phyloP scores from a whole-genome alignment of 2,329 filamentous ascomycete species.

The Neofusicoccum cordaticola region DNA sequence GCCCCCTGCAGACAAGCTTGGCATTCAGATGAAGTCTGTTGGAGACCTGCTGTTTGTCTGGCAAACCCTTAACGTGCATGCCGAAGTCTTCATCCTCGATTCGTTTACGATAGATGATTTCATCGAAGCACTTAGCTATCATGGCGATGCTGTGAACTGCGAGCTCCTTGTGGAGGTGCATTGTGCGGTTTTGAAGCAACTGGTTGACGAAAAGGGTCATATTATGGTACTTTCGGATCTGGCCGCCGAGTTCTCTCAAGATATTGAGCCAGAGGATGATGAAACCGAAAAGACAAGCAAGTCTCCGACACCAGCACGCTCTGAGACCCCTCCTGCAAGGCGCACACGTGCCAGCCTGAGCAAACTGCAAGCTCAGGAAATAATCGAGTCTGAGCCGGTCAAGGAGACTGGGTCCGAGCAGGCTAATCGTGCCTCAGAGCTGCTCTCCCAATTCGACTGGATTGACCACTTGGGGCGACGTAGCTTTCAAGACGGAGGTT shows the following conservation, averaged over 20 bases:
- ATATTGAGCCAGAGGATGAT: conserved; percentile 53
- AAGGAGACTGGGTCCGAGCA: neutral
- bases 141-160: conserved; percentile 70
- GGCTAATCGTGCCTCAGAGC: conserved; percentile 66
- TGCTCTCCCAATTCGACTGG: conserved; percentile 76
- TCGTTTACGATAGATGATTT: conserved; percentile 98
- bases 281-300: conserved; percentile 39
- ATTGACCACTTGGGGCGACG: conserved; percentile 78
- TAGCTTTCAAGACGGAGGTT: conserved; percentile 83
- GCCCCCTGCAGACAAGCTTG: conserved; percentile 39
- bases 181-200: conserved; percentile 82
- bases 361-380: conserved; percentile 50
- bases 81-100: conserved; percentile 87
- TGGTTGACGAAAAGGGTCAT: conserved; percentile 78
- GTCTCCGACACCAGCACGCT: conserved; percentile 43
- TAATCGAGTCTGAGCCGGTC: neutral
- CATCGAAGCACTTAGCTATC: conserved; percentile 78
- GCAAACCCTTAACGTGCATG: conserved; percentile 98
- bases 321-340: conserved; percentile 64
- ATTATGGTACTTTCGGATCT: conserved; percentile 76
- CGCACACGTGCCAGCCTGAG: conserved; percentile 80
- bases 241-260: conserved; percentile 44
- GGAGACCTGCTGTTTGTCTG: conserved; percentile 84
- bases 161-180: conserved; percentile 88
- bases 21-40: conserved; percentile 80